phyloP scores from a whole-genome alignment of 768 basidiomycete genomes.

The Clavaria fumosa region DNA sequence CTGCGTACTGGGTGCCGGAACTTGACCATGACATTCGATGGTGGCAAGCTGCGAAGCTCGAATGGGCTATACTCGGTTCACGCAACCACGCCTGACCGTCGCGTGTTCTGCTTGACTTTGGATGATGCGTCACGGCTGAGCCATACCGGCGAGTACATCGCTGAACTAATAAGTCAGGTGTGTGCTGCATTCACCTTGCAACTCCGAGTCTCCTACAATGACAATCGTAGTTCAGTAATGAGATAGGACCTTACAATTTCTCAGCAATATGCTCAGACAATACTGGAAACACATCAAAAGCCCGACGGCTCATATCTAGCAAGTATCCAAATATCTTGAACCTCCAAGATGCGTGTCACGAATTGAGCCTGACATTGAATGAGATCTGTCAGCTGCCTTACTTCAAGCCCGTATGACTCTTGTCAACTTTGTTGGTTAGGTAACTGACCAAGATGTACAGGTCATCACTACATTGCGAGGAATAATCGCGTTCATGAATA shows the following conservation, averaged over 20 bases:
- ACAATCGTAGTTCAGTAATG: constrained; percentile 8
- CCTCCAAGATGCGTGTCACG: constrained; percentile 6
- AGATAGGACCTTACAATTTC: constrained; percentile 11
- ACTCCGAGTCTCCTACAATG: background rate
- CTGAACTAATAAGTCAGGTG: constrained; percentile 5
- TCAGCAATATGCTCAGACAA: constrained; percentile 12
- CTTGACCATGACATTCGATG: constrained; percentile 9
- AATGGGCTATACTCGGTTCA: constrained; percentile 7
- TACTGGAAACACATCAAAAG: constrained; percentile 11
- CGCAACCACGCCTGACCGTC: constrained; percentile 5
- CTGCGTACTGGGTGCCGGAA: constrained; percentile 3
- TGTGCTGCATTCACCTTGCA: background rate
- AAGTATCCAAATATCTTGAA: constrained; percentile 6
- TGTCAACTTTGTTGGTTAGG: background rate
- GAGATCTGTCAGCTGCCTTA: constrained; percentile 4
- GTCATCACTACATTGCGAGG: constrained; percentile 3
- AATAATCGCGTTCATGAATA: constrained; percentile 8
- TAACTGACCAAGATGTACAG: constrained; percentile 4
- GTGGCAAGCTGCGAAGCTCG: constrained; percentile 6
- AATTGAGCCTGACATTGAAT: constrained; percentile 1
- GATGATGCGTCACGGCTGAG: constrained; percentile 10
- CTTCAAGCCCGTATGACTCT: constrained; percentile 7
- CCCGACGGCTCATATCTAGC: constrained; percentile 5
- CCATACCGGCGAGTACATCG: constrained; percentile 8
- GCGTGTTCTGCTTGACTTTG: constrained; percentile 6